Evolutionary conservation across 2,329 filamentous ascomycete species (phyloP).

Genomic region (Cryphonectria nitschkei): DNA sequence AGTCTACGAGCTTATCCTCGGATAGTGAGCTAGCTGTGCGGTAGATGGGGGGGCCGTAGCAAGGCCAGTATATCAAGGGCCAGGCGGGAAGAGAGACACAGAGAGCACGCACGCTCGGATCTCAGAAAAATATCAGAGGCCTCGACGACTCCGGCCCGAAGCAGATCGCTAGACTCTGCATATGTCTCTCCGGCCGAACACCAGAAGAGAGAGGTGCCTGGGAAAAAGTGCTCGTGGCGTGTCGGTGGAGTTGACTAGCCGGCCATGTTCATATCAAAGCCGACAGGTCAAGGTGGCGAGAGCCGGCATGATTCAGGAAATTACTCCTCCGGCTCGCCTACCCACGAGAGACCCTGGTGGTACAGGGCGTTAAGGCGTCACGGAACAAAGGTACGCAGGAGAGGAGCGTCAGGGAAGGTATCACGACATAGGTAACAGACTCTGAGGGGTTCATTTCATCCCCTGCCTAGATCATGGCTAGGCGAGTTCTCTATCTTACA

Average conservation of each 20-base stretch:
- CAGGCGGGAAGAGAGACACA: background rate
- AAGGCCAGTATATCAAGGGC: background rate
- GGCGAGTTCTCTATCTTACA: background rate
- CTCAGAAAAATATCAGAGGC: background rate
- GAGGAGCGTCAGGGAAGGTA: background rate
- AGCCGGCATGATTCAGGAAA: background rate
- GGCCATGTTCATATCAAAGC: background rate
- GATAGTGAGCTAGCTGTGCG: conserved; percentile 46
- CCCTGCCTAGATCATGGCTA: background rate
- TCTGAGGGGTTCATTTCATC: background rate
- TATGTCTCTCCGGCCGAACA: background rate
- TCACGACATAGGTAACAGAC: background rate
- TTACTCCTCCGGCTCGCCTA: background rate
- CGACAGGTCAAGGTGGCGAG: background rate
- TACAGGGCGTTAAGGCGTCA: conserved; percentile 23
- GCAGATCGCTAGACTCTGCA: background rate
- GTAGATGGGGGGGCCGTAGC: background rate
- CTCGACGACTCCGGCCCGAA: background rate
- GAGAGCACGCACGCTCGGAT: background rate
- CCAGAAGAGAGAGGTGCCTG: background rate
- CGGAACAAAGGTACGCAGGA: background rate
- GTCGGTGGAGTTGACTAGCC: background rate
- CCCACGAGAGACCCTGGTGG: background rate
- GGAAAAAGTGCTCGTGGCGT: background rate
- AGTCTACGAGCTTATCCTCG: conserved; percentile 77